Evolutionary conservation across 352 stramenopile genomes (phyloP), one percentile per base, ranked within the genome.

Genomic region (Globisporangium sylvaticum): DNA sequence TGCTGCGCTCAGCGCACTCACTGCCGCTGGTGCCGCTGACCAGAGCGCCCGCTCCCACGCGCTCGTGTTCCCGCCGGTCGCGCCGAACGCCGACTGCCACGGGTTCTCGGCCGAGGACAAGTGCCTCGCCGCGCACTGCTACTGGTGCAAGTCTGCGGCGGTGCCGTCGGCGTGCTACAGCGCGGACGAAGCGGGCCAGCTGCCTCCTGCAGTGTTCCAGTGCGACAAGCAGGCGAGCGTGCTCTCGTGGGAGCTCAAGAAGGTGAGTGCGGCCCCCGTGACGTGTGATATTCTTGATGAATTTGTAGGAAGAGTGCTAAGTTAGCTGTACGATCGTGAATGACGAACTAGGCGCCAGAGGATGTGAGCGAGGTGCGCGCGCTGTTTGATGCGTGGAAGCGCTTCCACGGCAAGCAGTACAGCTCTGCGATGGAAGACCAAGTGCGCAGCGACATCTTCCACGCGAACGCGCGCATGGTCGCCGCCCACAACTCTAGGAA

Each of bases 151-250:
- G 67, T 91, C 79, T 39, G 84, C 81, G 12, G 87, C 87, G n/a
- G 87, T 94, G 50, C 82, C 79, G n/a, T 92, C 87, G 32, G 81
- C 81, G 42, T 94, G 87, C 70, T 92, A 92, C 78, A 89, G 76
- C 25, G 56, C 76, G 20, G 75, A 88, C 18, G 87, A 94, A 65
- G 84, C 87, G 25, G 69, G 72, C 2, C 72, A 86, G 62, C 73
- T 94, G 0, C 86, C 86, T 5, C 79, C 83, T n/a, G 80, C 84
- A 9, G 73, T 94, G 10, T 94, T 94, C 64, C 66, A 91, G 61
- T 94, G 86, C 65, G 75, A 84, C 32, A 89, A 90, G 56, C 65
- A 61, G 31, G 18, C 32, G 54, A 14, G 56, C 3, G 20, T 22
- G 8, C 29, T 64, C 20, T 72, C 61, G 0, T 93, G 78, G 79